phyloP scores from a whole-genome alignment of 1,284 basidiomycete species.

The Cystobasidium sp. region DNA sequence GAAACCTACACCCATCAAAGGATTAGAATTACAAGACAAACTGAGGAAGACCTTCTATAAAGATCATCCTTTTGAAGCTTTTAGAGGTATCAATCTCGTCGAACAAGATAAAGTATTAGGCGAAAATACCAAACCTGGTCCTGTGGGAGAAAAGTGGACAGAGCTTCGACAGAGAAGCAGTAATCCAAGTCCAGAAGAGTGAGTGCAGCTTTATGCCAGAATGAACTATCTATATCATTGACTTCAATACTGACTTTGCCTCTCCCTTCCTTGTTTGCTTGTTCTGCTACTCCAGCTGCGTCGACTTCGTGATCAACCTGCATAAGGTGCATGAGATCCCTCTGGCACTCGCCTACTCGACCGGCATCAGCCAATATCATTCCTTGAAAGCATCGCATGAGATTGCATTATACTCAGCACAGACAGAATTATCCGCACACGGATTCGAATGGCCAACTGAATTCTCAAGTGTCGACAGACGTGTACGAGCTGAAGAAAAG shows the following conservation, averaged over 20 bases:
- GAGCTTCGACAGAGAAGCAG: slow-evolving; percentile 75
- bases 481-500: slow-evolving; percentile 29
- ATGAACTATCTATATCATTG: too few relatives aligned
- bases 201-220: slow-evolving; percentile 56
- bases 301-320: slow-evolving; percentile 79
- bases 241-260: too few relatives aligned
- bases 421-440: slow-evolving; percentile 26
- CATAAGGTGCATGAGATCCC: slow-evolving; percentile 69
- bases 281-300: slow-evolving; percentile 63
- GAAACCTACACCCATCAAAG: slow-evolving; percentile 31
- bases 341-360: slow-evolving; percentile 78
- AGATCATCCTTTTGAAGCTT: slow-evolving; percentile 95
- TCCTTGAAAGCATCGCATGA: slow-evolving; percentile 82
- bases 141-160: slow-evolving; percentile 70
- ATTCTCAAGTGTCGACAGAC: slow-evolving; percentile 35
- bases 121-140: slow-evolving; percentile 65
- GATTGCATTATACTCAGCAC: slow-evolving; percentile 61
- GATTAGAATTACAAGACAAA: slow-evolving; percentile 67
- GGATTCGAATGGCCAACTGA: slow-evolving; percentile 40
- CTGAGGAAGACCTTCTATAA: slow-evolving; percentile 88
- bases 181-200: slow-evolving; percentile 67
- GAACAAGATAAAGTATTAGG: slow-evolving; percentile 64
- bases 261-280: background rate
- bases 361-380: slow-evolving; percentile 82
- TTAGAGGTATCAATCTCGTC: slow-evolving; percentile 76